phyloP scores from a whole-genome alignment of 257 asterid genomes.

The Thymus mandschuricus region DNA sequence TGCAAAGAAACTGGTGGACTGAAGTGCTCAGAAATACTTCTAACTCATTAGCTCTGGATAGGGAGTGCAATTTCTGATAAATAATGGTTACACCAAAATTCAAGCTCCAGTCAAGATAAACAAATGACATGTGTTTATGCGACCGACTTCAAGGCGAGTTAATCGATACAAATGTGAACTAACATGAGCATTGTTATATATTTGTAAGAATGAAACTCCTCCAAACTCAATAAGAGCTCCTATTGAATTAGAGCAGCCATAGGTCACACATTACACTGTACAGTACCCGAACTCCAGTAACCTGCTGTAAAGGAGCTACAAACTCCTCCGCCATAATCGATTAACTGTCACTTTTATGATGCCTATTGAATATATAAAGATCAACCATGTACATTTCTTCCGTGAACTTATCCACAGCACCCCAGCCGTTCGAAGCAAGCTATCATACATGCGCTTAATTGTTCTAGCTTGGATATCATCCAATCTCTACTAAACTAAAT shows the following conservation, averaged over 20 bases:
- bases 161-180: background rate
- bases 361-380: conserved; percentile 13
- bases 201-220: background rate
- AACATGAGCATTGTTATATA: conserved; percentile 12
- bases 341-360: conserved; percentile 4
- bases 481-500: background rate
- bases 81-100: background rate
- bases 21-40: background rate
- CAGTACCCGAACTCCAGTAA: conserved; percentile 2
- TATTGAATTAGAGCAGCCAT: background rate
- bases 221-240: conserved; percentile 6
- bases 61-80: background rate
- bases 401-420: background rate
- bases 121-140: conserved; percentile 5
- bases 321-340: background rate
- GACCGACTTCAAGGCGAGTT: background rate
- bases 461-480: background rate
- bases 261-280: conserved; percentile 5
- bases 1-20: background rate
- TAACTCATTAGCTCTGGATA: background rate
- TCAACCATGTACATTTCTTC: conserved; percentile 4
- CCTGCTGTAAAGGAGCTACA: conserved; percentile 1
- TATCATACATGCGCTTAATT: conserved; percentile 2
- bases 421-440: conserved; percentile 13
- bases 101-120: conserved; percentile 18